A percentile compares a stretch with the other conserved stretches of the same genome.
phyloP scores from a whole-genome alignment of 495 filamentous ascomycete genomes.

The Hypoxylon intermedium region DNA sequence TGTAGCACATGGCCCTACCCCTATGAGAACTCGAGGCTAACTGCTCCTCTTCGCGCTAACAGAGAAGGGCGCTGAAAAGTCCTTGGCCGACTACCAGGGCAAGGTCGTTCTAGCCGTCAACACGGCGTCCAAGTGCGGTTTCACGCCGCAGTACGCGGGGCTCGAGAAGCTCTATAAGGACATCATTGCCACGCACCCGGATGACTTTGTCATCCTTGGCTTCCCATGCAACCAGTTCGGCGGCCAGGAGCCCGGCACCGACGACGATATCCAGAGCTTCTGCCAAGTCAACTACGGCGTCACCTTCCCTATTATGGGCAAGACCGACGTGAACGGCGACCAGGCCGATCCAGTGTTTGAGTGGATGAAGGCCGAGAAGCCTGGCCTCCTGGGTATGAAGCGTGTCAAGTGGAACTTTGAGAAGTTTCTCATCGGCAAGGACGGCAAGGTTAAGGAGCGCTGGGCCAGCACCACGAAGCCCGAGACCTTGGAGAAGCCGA shows the following conservation, averaged over 20 bases:
- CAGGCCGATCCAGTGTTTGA: conserved; percentile 80
- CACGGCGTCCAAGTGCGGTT: conserved; percentile 98
- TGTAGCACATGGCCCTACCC: conserved; percentile 40
- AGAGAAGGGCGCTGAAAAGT: conserved; percentile 79
- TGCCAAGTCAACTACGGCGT: conserved; percentile 96
- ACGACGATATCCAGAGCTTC: conserved; percentile 91
- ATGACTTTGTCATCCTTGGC: conserved; percentile 85
- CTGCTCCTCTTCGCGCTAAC: conserved; percentile 22
- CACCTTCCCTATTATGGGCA: conserved; percentile 87
- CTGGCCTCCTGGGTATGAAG: conserved; percentile 86
- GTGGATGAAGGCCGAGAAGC: conserved; percentile 86
- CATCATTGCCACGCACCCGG: conserved; percentile 68
- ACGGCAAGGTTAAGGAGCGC: conserved; percentile 80
- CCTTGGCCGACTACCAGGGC: conserved; percentile 73
- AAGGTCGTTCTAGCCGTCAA: conserved; percentile 97
- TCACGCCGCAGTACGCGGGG: conserved; percentile 93
- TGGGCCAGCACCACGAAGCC: conserved; percentile 91
- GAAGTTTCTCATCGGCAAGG: conserved; percentile 89
- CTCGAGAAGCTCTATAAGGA: conserved; percentile 91
- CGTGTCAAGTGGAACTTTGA: conserved; percentile 97
- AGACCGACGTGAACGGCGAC: conserved; percentile 91
- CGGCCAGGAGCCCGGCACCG: conserved; percentile 82
- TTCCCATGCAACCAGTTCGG: conserved; percentile 99
- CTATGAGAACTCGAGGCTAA: conserved; percentile 3
- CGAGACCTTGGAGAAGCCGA: conserved; percentile 72